These are phyloP conservation scores for Termitomyces sp. DNA, from an alignment of 768 basidiomycete species.

Conservation along the genomic window DNA sequence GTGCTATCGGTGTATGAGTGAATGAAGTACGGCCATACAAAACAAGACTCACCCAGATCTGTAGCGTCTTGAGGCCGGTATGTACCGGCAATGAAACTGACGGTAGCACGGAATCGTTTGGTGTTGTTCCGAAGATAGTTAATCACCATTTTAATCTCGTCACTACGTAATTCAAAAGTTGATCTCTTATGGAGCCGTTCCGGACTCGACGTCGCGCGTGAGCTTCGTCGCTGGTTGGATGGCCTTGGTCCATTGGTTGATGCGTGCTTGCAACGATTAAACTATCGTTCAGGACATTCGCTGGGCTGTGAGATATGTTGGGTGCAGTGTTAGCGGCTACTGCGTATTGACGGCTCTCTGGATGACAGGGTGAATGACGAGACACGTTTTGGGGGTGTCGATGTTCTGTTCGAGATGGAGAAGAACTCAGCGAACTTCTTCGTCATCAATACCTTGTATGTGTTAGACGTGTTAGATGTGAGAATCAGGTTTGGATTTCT, in stretches of 20 bases:
- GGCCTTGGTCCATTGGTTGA: constrained; percentile 97
- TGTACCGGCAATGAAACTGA: constrained; percentile 98
- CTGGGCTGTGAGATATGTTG: constrained; percentile 71
- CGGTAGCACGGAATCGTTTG: constrained; percentile 95
- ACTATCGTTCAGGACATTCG: constrained; percentile 77
- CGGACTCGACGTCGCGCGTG: constrained; percentile 87
- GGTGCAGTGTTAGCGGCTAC: constrained; percentile 56
- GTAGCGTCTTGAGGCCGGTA: constrained; percentile 94
- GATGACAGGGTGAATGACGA: constrained; percentile 88
- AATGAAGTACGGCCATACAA: neutral
- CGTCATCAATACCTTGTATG: constrained; percentile 82
- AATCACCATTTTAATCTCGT: constrained; percentile 90
- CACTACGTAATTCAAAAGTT: constrained; percentile 96
- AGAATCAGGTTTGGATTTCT: neutral
- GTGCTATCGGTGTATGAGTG: constrained; percentile 47
- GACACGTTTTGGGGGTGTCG: constrained; percentile 95
- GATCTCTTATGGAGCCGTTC: constrained; percentile 97
- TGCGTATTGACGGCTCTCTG: constrained; percentile 77
- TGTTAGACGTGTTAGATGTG: constrained; percentile 8
- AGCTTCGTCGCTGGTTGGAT: constrained; percentile 96
- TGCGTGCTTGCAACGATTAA: constrained; percentile 87
- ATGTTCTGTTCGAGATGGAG: constrained; percentile 98
- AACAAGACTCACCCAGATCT: constrained; percentile 61
- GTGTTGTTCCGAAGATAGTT: constrained; percentile 94
- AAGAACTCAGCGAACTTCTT: constrained; percentile 98